Evolutionary conservation across 371 early-diverging fungal genomes (phyloP).

Genomic region (Lichtheimia ramosa): DNA sequence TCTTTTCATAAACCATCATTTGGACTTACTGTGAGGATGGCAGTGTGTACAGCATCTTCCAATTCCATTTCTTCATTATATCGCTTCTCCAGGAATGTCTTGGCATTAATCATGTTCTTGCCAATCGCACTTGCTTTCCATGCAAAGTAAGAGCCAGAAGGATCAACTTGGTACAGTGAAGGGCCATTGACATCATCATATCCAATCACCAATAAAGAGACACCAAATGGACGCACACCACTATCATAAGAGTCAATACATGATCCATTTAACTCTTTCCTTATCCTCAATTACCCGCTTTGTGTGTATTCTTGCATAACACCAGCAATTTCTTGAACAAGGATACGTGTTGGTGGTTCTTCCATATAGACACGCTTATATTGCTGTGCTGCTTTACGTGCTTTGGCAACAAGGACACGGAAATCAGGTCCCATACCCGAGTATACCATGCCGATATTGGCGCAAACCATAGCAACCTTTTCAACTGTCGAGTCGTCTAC

Average conservation of each 20-base stretch:
- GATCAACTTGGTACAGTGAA: conserved; percentile 97
- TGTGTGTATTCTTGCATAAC: conserved; percentile 99
- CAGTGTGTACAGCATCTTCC: conserved; percentile 98
- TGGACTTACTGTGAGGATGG: conserved; percentile 84
- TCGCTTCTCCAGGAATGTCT: conserved; percentile 98
- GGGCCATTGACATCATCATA: conserved; percentile 89
- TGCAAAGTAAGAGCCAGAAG: conserved; percentile 96
- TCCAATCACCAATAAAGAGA: conserved; percentile 96
- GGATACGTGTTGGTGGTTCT: conserved; percentile 90
- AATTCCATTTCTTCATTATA: conserved; percentile 91
- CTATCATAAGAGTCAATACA: conserved; percentile 34
- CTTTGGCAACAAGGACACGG: conserved; percentile 92
- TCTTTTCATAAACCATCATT: neutral
- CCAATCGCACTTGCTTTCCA: conserved; percentile 99
- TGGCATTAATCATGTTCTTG: conserved; percentile 98
- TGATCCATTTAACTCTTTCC: neutral
- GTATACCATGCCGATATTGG: conserved; percentile 96
- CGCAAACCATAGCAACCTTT: conserved; percentile 87
- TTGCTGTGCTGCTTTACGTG: conserved; percentile 94
- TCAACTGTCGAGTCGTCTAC: conserved; percentile 90
- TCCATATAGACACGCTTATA: conserved; percentile 93
- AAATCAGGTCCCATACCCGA: conserved; percentile 99
- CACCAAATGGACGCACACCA: conserved; percentile 99
- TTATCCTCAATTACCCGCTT: conserved; percentile 70
- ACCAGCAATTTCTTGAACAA: conserved; percentile 94